These are phyloP conservation scores for Nepenthes mirabilis DNA, from an alignment of 148 eudicot genomes.

Conservation along the genomic window DNA sequence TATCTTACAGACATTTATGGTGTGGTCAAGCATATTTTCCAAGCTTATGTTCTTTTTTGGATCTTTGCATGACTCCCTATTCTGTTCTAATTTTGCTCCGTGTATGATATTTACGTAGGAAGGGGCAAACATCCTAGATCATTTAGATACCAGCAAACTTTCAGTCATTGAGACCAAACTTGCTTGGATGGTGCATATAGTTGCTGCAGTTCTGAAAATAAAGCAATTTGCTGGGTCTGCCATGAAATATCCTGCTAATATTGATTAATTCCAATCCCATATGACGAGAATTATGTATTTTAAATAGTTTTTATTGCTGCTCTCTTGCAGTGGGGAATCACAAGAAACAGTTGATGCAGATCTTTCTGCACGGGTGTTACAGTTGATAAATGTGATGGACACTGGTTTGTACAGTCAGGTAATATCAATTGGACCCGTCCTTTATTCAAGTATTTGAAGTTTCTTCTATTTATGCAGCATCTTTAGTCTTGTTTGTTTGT, in stretches of 20 bases:
- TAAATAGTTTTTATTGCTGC: constrained; percentile 4
- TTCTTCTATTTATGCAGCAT: no score
- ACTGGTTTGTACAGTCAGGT: constrained; percentile 72
- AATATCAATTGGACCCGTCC: constrained; percentile 4
- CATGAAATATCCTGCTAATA: constrained; percentile 7
- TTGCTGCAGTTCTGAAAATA: constrained; percentile 55
- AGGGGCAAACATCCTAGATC: constrained; percentile 43
- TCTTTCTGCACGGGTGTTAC: constrained; percentile 80
- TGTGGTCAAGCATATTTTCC: constrained; percentile 10
- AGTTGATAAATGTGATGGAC: constrained; percentile 68
- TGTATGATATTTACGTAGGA: constrained; percentile 22
- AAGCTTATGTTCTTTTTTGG: not conserved
- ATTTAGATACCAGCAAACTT: constrained; percentile 33
- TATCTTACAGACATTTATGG: constrained; percentile 65
- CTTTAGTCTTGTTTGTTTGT: no score
- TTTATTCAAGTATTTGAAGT: no score
- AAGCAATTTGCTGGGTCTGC: constrained; percentile 47
- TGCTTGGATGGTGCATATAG: constrained; percentile 88
- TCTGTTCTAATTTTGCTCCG: no score
- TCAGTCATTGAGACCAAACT: constrained; percentile 59
- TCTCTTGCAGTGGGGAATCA: constrained; percentile 44
- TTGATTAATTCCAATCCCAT: not conserved
- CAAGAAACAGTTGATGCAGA: constrained; percentile 86
- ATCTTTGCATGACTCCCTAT: not conserved
- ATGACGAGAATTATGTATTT: not conserved